These are phyloP conservation scores for Linnemannia hyalina DNA, from an alignment of 192 early-diverging fungal genomes.

Conservation along the genomic window DNA sequence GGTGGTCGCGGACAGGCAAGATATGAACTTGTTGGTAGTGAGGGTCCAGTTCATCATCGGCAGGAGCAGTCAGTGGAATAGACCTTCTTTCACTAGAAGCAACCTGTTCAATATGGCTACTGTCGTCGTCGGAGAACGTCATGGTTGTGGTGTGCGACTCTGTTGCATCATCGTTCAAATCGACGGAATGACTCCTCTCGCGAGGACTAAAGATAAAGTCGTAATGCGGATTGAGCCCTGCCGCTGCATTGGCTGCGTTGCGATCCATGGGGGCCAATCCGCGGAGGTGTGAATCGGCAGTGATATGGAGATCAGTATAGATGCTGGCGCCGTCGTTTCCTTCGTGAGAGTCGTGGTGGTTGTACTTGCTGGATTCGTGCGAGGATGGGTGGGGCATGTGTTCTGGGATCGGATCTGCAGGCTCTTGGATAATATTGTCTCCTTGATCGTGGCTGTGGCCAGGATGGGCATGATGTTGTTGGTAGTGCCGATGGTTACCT, in stretches of 20 bases:
- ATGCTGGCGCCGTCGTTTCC: background rate
- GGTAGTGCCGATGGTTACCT: background rate
- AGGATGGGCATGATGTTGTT: background rate
- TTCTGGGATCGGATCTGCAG: constrained; percentile 33
- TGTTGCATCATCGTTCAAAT: background rate
- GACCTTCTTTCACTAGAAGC: background rate
- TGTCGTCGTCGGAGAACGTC: constrained; percentile 17
- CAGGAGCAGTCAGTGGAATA: background rate
- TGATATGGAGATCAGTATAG: constrained; percentile 18
- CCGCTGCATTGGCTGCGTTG: background rate
- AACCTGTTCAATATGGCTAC: background rate
- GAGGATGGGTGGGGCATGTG: background rate
- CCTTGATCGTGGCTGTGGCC: background rate
- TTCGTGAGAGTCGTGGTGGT: background rate
- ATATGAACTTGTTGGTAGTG: background rate
- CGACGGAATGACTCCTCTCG: background rate
- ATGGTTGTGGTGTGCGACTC: constrained; percentile 21
- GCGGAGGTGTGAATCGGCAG: constrained; percentile 1
- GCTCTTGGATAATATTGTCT: background rate
- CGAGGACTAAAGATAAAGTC: constrained; percentile 28
- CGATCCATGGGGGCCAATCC: background rate
- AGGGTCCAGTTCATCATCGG: background rate
- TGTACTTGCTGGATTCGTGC: background rate
- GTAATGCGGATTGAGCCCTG: background rate
- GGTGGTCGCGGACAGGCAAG: background rate